Evolutionary conservation across 345 rosid genomes (phyloP).

Genomic region (Populus alba): DNA sequence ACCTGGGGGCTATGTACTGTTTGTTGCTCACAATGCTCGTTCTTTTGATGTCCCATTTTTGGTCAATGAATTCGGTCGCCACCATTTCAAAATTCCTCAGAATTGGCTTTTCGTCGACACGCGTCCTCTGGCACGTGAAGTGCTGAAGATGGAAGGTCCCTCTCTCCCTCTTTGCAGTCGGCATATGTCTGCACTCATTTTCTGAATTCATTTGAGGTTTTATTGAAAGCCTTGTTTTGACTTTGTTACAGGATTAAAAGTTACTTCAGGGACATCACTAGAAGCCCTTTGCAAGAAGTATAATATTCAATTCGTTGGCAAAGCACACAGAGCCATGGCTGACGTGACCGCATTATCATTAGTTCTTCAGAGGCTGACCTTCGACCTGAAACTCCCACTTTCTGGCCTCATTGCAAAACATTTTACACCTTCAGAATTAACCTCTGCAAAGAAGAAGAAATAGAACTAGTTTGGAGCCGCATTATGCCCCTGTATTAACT

Average conservation of each 20-base stretch:
- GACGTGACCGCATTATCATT: conserved; percentile 60
- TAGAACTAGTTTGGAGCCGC: conserved; percentile 1
- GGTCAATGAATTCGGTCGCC: conserved; percentile 62
- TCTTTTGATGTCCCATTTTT: conserved; percentile 74
- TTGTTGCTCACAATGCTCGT: conserved; percentile 80
- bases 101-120: conserved; percentile 74
- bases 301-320: conserved; percentile 18
- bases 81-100: conserved; percentile 58
- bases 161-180: conserved; percentile 8
- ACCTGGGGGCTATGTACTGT: conserved; percentile 62
- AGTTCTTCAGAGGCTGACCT: conserved; percentile 65
- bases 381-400: conserved; percentile 51
- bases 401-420: conserved; percentile 49
- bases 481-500: background rate
- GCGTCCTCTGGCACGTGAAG: conserved; percentile 60
- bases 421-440: conserved; percentile 42
- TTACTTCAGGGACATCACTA: conserved; percentile 37
- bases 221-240: background rate
- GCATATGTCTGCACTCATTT: background rate
- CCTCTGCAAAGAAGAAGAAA: conserved; percentile 36
- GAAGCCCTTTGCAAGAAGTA: conserved; percentile 45
- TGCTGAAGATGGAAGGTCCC: conserved; percentile 59
- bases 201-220: background rate
- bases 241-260: conserved; percentile 33
- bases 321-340: conserved; percentile 83